Evolutionary conservation across 768 basidiomycete genomes (phyloP).

Genomic region (Suillus paluster): DNA sequence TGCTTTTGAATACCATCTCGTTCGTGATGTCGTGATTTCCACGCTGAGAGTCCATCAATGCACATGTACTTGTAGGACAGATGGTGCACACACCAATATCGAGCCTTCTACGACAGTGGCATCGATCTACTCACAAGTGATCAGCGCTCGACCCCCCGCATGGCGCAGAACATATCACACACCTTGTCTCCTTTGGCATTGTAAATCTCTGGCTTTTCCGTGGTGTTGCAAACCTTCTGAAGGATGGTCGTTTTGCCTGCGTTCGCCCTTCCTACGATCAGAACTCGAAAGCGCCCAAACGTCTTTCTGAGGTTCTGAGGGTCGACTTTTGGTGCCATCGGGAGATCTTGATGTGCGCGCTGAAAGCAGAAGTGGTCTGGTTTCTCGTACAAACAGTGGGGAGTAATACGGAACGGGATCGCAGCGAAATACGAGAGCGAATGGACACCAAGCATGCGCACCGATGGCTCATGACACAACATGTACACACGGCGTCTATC

Average conservation of each 20-base stretch:
- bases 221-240: not conserved
- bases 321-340: not conserved
- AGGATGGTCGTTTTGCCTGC: not conserved
- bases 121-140: not conserved
- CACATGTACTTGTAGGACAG: constrained; percentile 16
- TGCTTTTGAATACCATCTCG: constrained; percentile 32
- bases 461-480: not conserved
- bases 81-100: not conserved
- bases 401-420: not conserved
- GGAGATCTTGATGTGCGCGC: not conserved
- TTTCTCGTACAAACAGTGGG: not conserved
- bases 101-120: not conserved
- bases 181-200: not conserved
- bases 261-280: not conserved
- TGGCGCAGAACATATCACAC: not conserved
- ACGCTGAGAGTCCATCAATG: constrained; percentile 13
- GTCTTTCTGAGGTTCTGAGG: not conserved
- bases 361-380: not conserved
- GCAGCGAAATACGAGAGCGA: not conserved
- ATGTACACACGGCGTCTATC: not conserved
- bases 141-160: not conserved
- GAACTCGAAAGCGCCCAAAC: not conserved
- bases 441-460: not conserved
- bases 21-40: constrained; percentile 32
- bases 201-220: not conserved